A percentile compares a stretch with the other conserved stretches of the same genome.
Conservation (phyloP, 169 alveolate genomes). For the Theileria parva region DNA sequence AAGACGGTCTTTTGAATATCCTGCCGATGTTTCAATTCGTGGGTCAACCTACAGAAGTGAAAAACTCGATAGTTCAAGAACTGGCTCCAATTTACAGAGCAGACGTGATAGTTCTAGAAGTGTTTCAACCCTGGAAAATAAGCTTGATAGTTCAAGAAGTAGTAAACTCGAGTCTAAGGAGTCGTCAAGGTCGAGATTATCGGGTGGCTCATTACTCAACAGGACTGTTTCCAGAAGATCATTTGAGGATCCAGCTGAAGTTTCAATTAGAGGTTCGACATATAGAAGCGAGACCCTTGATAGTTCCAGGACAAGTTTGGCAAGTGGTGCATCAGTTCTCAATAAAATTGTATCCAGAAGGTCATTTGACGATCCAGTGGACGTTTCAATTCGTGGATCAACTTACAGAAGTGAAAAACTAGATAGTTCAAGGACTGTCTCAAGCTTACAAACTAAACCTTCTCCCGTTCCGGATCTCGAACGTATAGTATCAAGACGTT, state of each 20-base stretch:
- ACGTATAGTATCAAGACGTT: slow-evolving; percentile 4
- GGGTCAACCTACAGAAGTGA: neutral
- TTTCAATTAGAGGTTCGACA: neutral
- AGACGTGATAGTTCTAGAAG: neutral
- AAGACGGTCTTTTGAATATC: neutral
- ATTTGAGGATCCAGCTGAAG: neutral
- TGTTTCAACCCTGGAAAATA: too few relatives aligned
- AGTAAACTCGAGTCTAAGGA: too few relatives aligned
- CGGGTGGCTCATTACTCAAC: too few relatives aligned
- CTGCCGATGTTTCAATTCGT: neutral
- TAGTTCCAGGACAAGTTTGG: neutral
- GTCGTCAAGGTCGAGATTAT: too few relatives aligned
- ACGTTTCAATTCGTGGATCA: neutral
- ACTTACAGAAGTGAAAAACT: neutral
- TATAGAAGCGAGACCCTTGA: neutral
- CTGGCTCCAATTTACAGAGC: neutral
- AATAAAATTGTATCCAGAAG: neutral
- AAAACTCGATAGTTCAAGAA: neutral
- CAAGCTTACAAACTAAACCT: neutral
- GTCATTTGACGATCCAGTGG: neutral
- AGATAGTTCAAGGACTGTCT: neutral
- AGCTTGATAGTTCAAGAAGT: neutral
- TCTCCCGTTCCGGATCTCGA: neutral
- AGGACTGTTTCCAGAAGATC: too few relatives aligned
- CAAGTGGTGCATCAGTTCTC: neutral